Conservation (phyloP, 805 yeast species). For the Yamadazyma ubonensis region DNA sequence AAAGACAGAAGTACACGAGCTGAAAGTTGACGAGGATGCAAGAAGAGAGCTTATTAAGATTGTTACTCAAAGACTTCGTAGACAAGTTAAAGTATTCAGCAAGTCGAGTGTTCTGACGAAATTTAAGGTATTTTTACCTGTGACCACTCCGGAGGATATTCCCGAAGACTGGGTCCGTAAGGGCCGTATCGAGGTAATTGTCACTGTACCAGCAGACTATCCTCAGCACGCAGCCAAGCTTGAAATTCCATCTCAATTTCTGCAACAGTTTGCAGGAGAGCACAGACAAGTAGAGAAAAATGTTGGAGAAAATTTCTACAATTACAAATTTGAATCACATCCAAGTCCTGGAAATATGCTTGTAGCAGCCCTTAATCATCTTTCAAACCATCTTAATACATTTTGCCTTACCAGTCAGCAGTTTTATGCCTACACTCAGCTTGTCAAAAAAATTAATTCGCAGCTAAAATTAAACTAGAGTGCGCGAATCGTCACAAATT, state of each 20-base stretch:
- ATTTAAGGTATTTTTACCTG: conserved; percentile 34
- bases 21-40: conserved; percentile 7
- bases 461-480: neutral
- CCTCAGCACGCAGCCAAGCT: conserved; percentile 27
- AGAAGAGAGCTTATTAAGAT: conserved; percentile 21
- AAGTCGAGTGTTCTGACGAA: conserved; percentile 24
- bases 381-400: conserved; percentile 26
- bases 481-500: neutral
- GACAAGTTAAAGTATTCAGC: conserved; percentile 26
- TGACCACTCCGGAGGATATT: conserved; percentile 15
- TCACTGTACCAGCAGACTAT: conserved; percentile 33
- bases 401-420: conserved; percentile 17
- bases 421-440: conserved; percentile 14
- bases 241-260: conserved; percentile 28
- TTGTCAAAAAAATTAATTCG: conserved; percentile 2
- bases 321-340: conserved; percentile 15
- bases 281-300: conserved; percentile 23
- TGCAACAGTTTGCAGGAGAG: conserved; percentile 21
- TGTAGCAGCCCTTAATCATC: conserved; percentile 30
- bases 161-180: conserved; percentile 32
- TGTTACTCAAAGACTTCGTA: conserved; percentile 27
- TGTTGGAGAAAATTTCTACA: conserved; percentile 22
- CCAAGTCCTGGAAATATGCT: conserved; percentile 16
- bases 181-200: conserved; percentile 27
- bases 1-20: conserved; percentile 4